These are phyloP conservation scores for Inga laurina DNA, from an alignment of 306 rosid species.

Conservation along the genomic window DNA sequence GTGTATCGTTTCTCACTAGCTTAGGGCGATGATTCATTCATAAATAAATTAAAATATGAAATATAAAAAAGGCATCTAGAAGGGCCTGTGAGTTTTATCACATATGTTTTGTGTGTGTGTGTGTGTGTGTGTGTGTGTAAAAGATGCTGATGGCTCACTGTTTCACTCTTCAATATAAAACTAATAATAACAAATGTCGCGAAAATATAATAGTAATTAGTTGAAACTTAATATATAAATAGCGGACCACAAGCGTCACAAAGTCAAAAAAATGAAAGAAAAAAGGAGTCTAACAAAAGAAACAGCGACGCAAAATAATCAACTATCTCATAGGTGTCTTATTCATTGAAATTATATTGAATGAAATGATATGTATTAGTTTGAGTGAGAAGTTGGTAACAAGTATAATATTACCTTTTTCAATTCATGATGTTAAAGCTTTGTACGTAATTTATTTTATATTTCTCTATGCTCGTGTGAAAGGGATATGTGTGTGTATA, in stretches of 20 bases:
- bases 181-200: neutral
- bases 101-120: neutral
- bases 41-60: too few relatives aligned
- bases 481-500: slow-evolving; percentile 17
- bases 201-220: neutral
- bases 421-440: neutral
- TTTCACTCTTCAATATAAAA: neutral
- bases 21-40: too few relatives aligned
- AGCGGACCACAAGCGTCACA: slow-evolving; percentile 29
- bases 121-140: too few relatives aligned
- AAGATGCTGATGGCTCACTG: neutral
- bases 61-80: neutral
- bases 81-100: neutral
- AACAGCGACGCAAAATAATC: neutral
- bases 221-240: neutral
- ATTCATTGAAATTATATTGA: neutral
- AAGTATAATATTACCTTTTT: neutral
- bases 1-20: too few relatives aligned
- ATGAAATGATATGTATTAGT: neutral
- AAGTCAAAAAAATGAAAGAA: neutral
- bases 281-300: neutral
- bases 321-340: neutral
- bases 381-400: slow-evolving; percentile 22
- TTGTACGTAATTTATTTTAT: neutral
- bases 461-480: slow-evolving; percentile 26